Evolutionary conservation across 768 basidiomycete species (phyloP), one percentile per base, ranked within the genome.

Genomic region (Agaricus blazei): DNA sequence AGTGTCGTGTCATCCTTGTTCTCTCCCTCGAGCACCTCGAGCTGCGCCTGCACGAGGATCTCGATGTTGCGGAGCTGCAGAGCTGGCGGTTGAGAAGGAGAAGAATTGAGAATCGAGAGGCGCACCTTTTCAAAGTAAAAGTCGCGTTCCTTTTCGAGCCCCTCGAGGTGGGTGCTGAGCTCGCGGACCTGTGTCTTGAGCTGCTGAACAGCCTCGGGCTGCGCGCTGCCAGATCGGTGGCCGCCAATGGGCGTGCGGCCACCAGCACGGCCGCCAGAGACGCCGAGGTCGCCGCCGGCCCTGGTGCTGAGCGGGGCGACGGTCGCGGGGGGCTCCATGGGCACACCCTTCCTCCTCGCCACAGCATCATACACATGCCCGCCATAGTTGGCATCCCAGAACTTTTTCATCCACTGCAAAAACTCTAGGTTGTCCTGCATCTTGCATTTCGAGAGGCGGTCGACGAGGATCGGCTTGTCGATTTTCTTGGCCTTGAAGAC

Each of bases 371-470:
- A 98, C 5, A 77, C 83, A 56, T 89, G 84, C 3, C 94, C 96
- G 15, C 85, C 83, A 67, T 85, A 94, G 75, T 95, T 93, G 27
- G 82, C 72, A 64, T 98, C 94, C 96, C 97, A 98, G 72, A 87
- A 98, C 24, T 88, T 87, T 67, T 93, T 93, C 64, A 92, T 80
- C 96, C 96, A 99, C 71, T 99, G 97, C 54, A 95, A 70, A 75
- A 99, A 98, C 67, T 99, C 97, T 62, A 99, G 86, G 70, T 99
- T 99, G 71, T 98, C 97, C 88, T 98, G 96, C 95, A 98, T 98
- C 76, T 98, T 98, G 77, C 97, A 99, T 73, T 95, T 95, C 47
- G 91, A 84, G 37, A 99, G 84, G 64, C 80, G 87, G 63, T 98
- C 96, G n/a, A 99, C 88, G 6, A 82, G 90, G 68, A 99, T 94